phyloP scores from a whole-genome alignment of 2,329 filamentous ascomycete genomes.

The Aspergillus candidus region DNA sequence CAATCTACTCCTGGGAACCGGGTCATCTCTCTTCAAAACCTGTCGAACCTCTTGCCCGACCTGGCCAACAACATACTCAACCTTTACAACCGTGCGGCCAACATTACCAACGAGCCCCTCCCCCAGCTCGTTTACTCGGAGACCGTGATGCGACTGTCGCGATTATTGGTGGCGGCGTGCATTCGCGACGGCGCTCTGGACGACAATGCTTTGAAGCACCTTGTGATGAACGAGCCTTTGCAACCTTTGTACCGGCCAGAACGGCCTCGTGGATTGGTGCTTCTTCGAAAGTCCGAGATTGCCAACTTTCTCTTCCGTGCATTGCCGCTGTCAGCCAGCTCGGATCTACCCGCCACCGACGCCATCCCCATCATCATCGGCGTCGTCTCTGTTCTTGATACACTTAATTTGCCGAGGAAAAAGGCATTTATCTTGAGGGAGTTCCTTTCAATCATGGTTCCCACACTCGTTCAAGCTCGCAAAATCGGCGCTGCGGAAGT shows the following conservation, averaged over 20 bases:
- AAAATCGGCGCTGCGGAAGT: constrained; percentile 93
- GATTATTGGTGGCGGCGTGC: constrained; percentile 47
- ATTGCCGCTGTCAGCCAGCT: constrained; percentile 56
- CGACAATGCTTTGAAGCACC: constrained; percentile 50
- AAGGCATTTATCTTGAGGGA: constrained; percentile 87
- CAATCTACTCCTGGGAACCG: constrained; percentile 44
- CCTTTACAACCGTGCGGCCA: constrained; percentile 49
- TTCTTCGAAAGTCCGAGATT: constrained; percentile 58
- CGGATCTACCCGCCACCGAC: constrained; percentile 66
- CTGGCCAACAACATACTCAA: constrained; percentile 52
- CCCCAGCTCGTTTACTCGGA: constrained; percentile 52
- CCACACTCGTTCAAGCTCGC: constrained; percentile 79
- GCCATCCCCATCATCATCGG: constrained; percentile 74
- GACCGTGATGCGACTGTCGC: constrained; percentile 50
- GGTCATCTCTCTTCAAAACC: constrained; percentile 42
- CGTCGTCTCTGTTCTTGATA: constrained; percentile 77
- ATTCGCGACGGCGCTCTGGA: constrained; percentile 47
- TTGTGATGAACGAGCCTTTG: constrained; percentile 50
- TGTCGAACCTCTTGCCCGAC: constrained; percentile 51
- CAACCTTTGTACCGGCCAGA: constrained; percentile 28
- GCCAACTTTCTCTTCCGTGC: constrained; percentile 61
- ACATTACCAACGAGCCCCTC: constrained; percentile 48
- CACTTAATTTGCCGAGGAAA: constrained; percentile 75
- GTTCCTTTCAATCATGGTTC: constrained; percentile 73
- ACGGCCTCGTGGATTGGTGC: constrained; percentile 29